Base-by-base conservation (phyloP, 1,284 basidiomycete species). In the Mrakiaceae sp. region DNA sequence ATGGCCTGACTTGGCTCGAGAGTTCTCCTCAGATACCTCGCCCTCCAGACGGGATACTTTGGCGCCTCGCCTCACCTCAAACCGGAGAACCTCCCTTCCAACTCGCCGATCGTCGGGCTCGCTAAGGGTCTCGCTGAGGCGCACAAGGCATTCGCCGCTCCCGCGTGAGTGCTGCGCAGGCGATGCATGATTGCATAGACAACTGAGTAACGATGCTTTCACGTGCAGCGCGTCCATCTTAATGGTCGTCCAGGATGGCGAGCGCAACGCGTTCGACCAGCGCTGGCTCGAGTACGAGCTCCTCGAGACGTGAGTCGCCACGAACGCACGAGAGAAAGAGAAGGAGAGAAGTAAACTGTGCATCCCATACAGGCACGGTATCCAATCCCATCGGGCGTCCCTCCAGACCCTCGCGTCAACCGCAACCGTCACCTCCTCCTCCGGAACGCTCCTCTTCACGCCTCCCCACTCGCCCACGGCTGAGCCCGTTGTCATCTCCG, bases 241-340 rank as follows among this genome's bases (percentile, higher is more conserved):
- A 2, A 93, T 98, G 70, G 90, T 98, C 4, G 85, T 92, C 0
- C 94, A 96, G 72, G 82, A 85, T 7, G 82, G 84, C 42, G 96
- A 98, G 75, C 81, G 94, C n/a, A 98, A 98, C 73, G 83, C 95
- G 0, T 98, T 98, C 73, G 95, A 98, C 73, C 96, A 98, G 74
- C 82, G 87, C 4, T 85, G 83, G 77, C 76, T 98, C 12, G 91
- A 98, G 75, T 95, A 91, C 70, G 85, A 89, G 68, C 79, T 98
- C 0, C 74, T 90, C 0, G 84, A 90, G 70, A 81, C 76, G 87
- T 89, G 73, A 59, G 80, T 74, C 7, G 10, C 27, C 43, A 55
- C 46, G 27, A 27, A 27, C 27, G 27, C 27, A 27, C 27, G 27
- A 27, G 27, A 27, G 27, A 27, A 27, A 27, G 27, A 27, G 27